Conservation (phyloP, 2,329 filamentous ascomycete genomes). For the Neofusicoccum umdonicola region DNA sequence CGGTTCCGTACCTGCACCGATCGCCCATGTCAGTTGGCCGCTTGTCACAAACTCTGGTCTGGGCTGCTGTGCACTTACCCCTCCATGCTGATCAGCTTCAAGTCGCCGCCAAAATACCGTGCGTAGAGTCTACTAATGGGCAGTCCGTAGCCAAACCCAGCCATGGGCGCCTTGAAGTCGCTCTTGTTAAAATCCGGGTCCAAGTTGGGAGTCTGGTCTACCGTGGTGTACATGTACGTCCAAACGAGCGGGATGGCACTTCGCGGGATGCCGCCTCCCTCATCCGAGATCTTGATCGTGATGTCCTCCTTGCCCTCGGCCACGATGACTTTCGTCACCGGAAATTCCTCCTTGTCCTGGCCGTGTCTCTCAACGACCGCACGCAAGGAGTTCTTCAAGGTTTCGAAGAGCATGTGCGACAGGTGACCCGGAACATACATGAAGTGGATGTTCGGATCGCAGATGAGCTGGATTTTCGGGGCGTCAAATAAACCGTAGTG, state of each 20-base stretch:
- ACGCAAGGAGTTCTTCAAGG: slow-evolving; percentile 94
- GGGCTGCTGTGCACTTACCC: slow-evolving; percentile 60
- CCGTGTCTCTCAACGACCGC: slow-evolving; percentile 95
- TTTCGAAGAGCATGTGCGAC: slow-evolving; percentile 99
- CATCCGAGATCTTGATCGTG: slow-evolving; percentile 96
- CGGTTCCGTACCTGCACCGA: slow-evolving; percentile 78
- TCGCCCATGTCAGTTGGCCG: neutral
- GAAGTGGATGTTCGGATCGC: slow-evolving; percentile 90
- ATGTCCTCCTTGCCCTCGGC: slow-evolving; percentile 98
- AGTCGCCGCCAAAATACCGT: slow-evolving; percentile 92
- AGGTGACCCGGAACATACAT: slow-evolving; percentile 99
- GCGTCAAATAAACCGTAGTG: slow-evolving; percentile 97
- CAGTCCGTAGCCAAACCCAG: slow-evolving; percentile 95
- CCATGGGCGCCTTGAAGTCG: slow-evolving; percentile 99
- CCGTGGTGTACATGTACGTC: slow-evolving; percentile 99
- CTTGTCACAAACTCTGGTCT: neutral
- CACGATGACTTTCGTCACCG: slow-evolving; percentile 94
- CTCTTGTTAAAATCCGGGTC: slow-evolving; percentile 98
- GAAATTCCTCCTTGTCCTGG: slow-evolving; percentile 92
- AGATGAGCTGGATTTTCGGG: slow-evolving; percentile 93
- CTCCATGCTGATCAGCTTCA: slow-evolving; percentile 99
- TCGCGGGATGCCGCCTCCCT: slow-evolving; percentile 91
- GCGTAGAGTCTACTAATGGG: slow-evolving; percentile 94
- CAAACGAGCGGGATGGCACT: slow-evolving; percentile 95
- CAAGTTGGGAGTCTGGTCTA: slow-evolving; percentile 89